Conservation (phyloP, 2,329 filamentous ascomycete genomes). For the Beauveria scarabaeidicola region DNA sequence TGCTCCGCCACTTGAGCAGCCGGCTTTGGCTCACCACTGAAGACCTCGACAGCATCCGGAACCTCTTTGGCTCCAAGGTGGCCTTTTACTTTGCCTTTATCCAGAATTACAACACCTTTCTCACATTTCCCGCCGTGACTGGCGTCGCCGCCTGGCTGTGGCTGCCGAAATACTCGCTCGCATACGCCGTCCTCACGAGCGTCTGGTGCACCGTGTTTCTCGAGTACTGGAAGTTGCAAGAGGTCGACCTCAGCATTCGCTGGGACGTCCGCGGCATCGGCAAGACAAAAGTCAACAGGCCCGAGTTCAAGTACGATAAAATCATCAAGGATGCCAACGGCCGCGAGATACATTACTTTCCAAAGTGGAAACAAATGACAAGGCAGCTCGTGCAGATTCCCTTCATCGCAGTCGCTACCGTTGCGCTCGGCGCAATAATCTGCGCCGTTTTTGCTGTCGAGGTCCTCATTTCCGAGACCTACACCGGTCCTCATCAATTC, state of each 20-base stretch:
- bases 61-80: slow-evolving; percentile 56
- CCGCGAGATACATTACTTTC: slow-evolving; percentile 52
- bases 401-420: slow-evolving; percentile 51
- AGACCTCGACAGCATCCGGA: slow-evolving; percentile 50
- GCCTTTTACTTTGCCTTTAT: slow-evolving; percentile 81
- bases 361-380: slow-evolving; percentile 53
- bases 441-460: slow-evolving; percentile 64
- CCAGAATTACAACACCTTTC: slow-evolving; percentile 64
- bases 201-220: slow-evolving; percentile 67
- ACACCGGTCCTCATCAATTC: slow-evolving; percentile 59
- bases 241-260: slow-evolving; percentile 60
- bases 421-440: slow-evolving; percentile 57
- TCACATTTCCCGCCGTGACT: slow-evolving; percentile 60
- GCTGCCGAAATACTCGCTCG: slow-evolving; percentile 59
- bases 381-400: slow-evolving; percentile 62
- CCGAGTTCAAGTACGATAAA: slow-evolving; percentile 56
- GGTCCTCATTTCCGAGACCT: slow-evolving; percentile 66
- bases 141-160: slow-evolving; percentile 62
- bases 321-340: slow-evolving; percentile 55
- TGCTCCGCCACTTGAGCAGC: slow-evolving; percentile 49
- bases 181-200: slow-evolving; percentile 58
- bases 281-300: slow-evolving; percentile 55
- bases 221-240: slow-evolving; percentile 72
- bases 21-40: slow-evolving; percentile 40
- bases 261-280: slow-evolving; percentile 67